Percentiles rank a stretch among this genome's conserved stretches.
These are phyloP conservation scores for Pelargonium fulgidum DNA, from an alignment of 441 rosid species.

Conservation along the genomic window DNA sequence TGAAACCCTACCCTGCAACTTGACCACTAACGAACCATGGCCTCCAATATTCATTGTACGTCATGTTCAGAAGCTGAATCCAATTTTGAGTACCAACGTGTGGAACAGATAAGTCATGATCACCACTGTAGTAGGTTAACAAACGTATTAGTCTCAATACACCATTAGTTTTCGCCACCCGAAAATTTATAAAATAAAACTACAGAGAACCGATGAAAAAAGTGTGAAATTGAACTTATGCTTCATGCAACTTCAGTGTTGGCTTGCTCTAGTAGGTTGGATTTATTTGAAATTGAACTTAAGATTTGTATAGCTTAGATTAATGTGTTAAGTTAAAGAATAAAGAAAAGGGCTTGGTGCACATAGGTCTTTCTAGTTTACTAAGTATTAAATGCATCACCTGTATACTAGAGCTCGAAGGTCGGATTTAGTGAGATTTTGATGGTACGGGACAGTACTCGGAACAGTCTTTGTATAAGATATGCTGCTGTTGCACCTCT, in stretches of 20 bases:
- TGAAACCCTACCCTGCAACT: constrained; percentile 24
- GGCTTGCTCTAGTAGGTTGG: too few relatives aligned
- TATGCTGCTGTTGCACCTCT: constrained; percentile 24
- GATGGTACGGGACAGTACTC: constrained; percentile 18
- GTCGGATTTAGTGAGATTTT: constrained; percentile 16
- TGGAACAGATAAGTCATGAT: constrained; percentile 27
- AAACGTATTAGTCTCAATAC: neutral
- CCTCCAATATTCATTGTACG: constrained; percentile 20
- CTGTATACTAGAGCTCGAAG: constrained; percentile 27
- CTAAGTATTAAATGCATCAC: too few relatives aligned
- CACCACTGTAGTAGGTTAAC: constrained; percentile 21
- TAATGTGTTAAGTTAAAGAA: too few relatives aligned
- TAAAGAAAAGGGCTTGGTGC: too few relatives aligned
- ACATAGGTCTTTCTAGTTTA: too few relatives aligned
- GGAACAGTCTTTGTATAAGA: constrained; percentile 26
- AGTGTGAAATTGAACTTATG: too few relatives aligned
- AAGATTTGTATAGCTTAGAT: too few relatives aligned
- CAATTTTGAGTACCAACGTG: constrained; percentile 25
- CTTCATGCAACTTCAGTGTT: too few relatives aligned
- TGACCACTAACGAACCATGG: constrained; percentile 28
- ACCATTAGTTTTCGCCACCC: too few relatives aligned
- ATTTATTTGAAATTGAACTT: too few relatives aligned
- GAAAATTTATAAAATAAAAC: too few relatives aligned
- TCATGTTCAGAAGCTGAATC: constrained; percentile 20
- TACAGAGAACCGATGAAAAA: too few relatives aligned